phyloP scores from a whole-genome alignment of 108 stramenopile species.

The Nitzschia inconspicua region DNA sequence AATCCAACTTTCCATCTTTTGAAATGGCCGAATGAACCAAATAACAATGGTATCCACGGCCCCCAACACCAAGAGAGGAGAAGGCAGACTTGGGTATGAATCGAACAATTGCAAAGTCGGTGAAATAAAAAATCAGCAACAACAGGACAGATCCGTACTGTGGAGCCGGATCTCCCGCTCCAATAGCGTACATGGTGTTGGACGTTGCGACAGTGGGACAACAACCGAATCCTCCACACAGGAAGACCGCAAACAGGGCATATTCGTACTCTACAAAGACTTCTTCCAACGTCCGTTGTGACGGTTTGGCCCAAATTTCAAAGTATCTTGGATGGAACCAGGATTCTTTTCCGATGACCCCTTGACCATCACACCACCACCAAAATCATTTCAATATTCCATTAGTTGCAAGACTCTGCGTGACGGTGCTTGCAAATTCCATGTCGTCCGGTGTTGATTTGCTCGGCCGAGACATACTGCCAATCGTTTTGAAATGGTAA shows the following conservation, averaged over 20 bases:
- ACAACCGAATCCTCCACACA: slow-evolving; percentile 39
- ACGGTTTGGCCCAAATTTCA: slow-evolving; percentile 25
- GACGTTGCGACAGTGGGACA: slow-evolving; percentile 44
- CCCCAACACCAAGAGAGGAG: slow-evolving; percentile 59
- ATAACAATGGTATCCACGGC: slow-evolving; percentile 45
- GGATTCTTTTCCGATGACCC: neutral
- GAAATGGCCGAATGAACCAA: slow-evolving; percentile 54
- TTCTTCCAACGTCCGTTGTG: slow-evolving; percentile 16
- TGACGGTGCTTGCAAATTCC: too few relatives aligned
- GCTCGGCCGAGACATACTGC: too few relatives aligned
- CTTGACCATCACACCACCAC: neutral
- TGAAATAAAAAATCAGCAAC: slow-evolving; percentile 47
- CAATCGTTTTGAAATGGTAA: too few relatives aligned
- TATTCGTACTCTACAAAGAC: slow-evolving; percentile 32
- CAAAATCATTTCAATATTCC: too few relatives aligned
- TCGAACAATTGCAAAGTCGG: slow-evolving; percentile 51
- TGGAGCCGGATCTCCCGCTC: slow-evolving; percentile 40
- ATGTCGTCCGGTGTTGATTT: too few relatives aligned
- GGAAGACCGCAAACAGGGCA: slow-evolving; percentile 30
- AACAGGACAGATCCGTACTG: slow-evolving; percentile 48
- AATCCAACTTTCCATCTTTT: slow-evolving; percentile 30
- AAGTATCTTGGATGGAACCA: slow-evolving; percentile 1
- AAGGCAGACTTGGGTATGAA: slow-evolving; percentile 74
- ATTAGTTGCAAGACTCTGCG: too few relatives aligned
- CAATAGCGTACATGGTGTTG: slow-evolving; percentile 57